Base-by-base conservation (phyloP, 805 yeast species). In the Candida oleophila region DNA sequence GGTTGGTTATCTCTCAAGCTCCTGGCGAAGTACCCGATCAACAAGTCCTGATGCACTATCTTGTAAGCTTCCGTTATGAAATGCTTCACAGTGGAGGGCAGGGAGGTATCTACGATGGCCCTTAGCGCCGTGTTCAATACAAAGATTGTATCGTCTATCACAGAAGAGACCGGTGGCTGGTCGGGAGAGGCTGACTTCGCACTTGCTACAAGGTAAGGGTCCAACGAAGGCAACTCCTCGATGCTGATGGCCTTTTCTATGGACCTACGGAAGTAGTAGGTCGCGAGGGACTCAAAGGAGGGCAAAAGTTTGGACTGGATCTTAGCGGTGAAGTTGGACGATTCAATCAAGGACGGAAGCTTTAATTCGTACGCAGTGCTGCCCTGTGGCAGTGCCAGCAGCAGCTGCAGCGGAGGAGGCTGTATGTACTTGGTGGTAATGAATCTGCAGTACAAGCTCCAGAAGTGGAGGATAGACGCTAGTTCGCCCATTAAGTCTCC, bases 141-240 rank as follows among this genome's bases (percentile, higher is more conserved):
- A 55, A 89, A 73, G 22, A 89, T 78, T 30, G 88, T 69, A 61
- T 94, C 99, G 56, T 94, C 99, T 20, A 91, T 81, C 19, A 89
- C 83, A 0, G 97, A 89, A 0, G 95, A 81, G 3, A 86, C 80
- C 2, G 91, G 92, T 3, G 83, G 72, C 25, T 77, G 82, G 36
- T 79, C 82, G 2, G 83, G 81, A 30, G 71, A 59, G 40, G 52
- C 39, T 1, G 61, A 36, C 37, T 50, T 28, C 3, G 45, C 34
- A 12, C 40, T 41, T 12, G 44, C 21, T 4, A 18, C 12, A 55
- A 62, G 46, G 76, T 51, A 64, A 1, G 67, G 55, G 38, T 80
- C 80, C 38, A 71, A 50, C 2, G 61, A 42, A 0, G 96, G 96
- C 16, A 87, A 54, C 54, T 85, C 90, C 61, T 94, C 98, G 30